Percentiles rank a stretch among this genome's conserved stretches.
phyloP scores from a whole-genome alignment of 495 filamentous ascomycete genomes.

The Podospora pseudoanserina region DNA sequence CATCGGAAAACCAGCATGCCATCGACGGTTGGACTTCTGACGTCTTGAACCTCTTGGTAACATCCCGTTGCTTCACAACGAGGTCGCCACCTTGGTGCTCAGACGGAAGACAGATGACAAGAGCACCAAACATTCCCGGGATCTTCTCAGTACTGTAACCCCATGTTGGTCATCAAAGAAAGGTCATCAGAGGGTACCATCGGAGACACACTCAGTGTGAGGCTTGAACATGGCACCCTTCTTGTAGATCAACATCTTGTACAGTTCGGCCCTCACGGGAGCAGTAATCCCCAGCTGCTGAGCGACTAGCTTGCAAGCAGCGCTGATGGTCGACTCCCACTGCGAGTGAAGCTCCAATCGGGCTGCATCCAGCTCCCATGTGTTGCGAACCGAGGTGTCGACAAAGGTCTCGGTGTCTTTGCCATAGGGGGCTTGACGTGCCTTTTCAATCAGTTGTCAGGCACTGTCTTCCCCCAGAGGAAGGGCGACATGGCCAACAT shows the following conservation, averaged over 20 bases:
- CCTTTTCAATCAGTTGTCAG: constrained; percentile 35
- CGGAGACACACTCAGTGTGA: constrained; percentile 44
- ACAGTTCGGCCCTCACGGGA: constrained; percentile 40
- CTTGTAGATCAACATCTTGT: constrained; percentile 58
- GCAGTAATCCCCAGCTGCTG: constrained; percentile 34
- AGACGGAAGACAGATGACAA: constrained; percentile 54
- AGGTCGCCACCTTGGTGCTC: constrained; percentile 52
- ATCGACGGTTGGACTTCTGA: constrained; percentile 40
- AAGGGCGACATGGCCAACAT: constrained; percentile 37
- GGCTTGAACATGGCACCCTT: constrained; percentile 52
- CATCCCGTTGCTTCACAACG: constrained; percentile 38
- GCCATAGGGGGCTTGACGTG: constrained; percentile 46
- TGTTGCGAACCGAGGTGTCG: constrained; percentile 47
- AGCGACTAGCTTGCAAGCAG: constrained; percentile 23
- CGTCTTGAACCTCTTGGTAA: constrained; percentile 36
- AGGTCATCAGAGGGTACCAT: not conserved
- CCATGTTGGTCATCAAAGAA: constrained; percentile 7
- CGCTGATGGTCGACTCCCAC: constrained; percentile 31
- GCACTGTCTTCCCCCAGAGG: constrained; percentile 45
- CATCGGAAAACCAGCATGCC: constrained; percentile 53
- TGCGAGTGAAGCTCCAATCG: constrained; percentile 44
- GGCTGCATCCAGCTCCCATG: constrained; percentile 46
- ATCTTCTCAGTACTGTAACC: constrained; percentile 43
- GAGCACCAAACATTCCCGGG: constrained; percentile 55
- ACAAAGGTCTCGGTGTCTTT: constrained; percentile 46